Evolutionary conservation across 2,329 filamentous ascomycete genomes (phyloP).

Genomic region (Xylaria sp.): DNA sequence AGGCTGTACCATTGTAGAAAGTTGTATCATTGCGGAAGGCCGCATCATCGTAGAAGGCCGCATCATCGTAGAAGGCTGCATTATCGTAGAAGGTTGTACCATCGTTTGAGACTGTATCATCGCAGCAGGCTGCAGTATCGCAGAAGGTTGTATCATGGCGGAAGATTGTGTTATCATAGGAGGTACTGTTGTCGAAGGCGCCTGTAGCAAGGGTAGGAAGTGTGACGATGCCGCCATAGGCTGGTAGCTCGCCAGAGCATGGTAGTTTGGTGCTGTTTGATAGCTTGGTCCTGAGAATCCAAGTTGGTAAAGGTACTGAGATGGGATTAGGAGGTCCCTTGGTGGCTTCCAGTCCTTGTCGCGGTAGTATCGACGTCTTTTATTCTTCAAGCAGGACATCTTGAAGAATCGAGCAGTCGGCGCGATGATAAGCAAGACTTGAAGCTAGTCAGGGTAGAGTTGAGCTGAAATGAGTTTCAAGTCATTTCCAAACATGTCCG

Average conservation of each 20-base stretch:
- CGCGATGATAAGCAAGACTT: not conserved
- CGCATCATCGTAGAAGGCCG: not conserved
- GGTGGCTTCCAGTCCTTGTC: slow-evolving; percentile 22
- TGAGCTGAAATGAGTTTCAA: not conserved
- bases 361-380: slow-evolving; percentile 9
- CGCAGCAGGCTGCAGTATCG: not conserved
- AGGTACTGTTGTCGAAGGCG: not conserved
- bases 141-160: not conserved
- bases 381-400: slow-evolving; percentile 6
- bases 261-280: not conserved
- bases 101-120: not conserved
- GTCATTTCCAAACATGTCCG: not conserved
- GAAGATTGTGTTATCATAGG: not conserved
- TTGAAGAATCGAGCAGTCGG: not conserved
- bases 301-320: not conserved
- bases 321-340: slow-evolving; percentile 14
- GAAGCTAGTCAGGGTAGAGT: not conserved
- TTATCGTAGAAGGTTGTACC: not conserved
- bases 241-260: slow-evolving; percentile 1
- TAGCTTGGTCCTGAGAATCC: not conserved
- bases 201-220: not conserved
- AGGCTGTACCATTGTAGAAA: not conserved
- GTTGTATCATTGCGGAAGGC: not conserved
- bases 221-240: not conserved
- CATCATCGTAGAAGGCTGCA: not conserved